Percentiles rank a stretch among this genome's conserved stretches.
Conservation (phyloP, 2,329 filamentous ascomycete genomes). For the Fusarium equiseti region DNA sequence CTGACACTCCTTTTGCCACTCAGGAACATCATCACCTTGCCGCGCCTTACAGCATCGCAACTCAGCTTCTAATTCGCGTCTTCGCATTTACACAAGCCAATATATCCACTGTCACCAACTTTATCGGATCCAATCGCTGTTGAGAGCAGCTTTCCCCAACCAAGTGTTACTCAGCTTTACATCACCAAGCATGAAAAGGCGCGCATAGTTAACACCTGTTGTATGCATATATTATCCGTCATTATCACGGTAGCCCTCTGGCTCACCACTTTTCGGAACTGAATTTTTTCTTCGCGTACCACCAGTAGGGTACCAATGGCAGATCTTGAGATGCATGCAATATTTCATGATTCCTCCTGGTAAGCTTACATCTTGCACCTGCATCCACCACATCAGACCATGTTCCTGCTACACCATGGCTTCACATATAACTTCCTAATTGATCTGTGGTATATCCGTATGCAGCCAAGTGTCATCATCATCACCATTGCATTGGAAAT, state of each 20-base stretch:
- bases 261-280: constrained; percentile 2
- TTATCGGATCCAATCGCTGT: constrained; percentile 34
- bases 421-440: constrained; percentile 3
- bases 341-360: constrained; percentile 15
- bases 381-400: constrained; percentile 26
- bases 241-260: constrained; percentile 13
- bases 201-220: constrained; percentile 6
- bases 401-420: constrained; percentile 11
- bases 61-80: constrained; percentile 40
- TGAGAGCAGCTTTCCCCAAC: constrained; percentile 7
- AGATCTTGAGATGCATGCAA: constrained; percentile 26
- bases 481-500: neutral
- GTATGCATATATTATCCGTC: constrained; percentile 6
- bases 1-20: constrained; percentile 34
- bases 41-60: constrained; percentile 9
- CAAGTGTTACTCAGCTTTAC: constrained; percentile 24
- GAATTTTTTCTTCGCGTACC: constrained; percentile 2
- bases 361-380: constrained; percentile 20
- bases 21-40: constrained; percentile 31
- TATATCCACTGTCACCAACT: constrained; percentile 27
- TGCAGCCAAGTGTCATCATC: neutral
- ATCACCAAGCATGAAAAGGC: constrained; percentile 1
- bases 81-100: constrained; percentile 8
- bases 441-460: constrained; percentile 13
- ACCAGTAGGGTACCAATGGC: neutral